Percentiles rank a stretch among this genome's conserved stretches.
These are phyloP conservation scores for Podosphaera xanthii DNA, from an alignment of 2,329 filamentous ascomycete genomes.

Conservation along the genomic window DNA sequence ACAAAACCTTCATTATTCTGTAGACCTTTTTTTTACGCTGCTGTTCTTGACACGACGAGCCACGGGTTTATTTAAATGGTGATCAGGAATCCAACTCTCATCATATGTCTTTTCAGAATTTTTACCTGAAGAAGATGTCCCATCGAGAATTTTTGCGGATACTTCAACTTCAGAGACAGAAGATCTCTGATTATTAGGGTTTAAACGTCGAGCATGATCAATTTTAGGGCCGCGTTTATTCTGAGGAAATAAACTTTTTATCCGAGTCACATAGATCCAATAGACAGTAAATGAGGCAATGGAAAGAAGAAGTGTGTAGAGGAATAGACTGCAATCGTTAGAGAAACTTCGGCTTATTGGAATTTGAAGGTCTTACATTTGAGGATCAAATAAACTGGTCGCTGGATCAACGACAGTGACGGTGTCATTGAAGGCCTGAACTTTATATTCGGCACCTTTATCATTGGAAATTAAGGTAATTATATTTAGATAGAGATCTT, in stretches of 20 bases:
- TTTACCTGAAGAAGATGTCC: constrained; percentile 36
- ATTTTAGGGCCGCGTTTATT: constrained; percentile 31
- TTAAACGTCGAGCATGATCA: constrained; percentile 29
- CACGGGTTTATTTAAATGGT: constrained; percentile 70
- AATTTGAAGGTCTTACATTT: constrained; percentile 43
- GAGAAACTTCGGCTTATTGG: neutral
- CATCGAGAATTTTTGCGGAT: constrained; percentile 24
- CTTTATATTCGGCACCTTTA: constrained; percentile 47
- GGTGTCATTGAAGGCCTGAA: constrained; percentile 59
- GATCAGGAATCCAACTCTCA: constrained; percentile 19
- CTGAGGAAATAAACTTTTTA: constrained; percentile 87
- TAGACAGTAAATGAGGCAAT: constrained; percentile 63
- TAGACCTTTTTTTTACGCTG: constrained; percentile 6
- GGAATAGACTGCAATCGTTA: constrained; percentile 52
- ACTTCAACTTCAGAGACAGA: constrained; percentile 46
- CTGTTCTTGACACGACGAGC: constrained; percentile 42
- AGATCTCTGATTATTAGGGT: constrained; percentile 17
- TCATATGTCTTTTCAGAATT: constrained; percentile 15
- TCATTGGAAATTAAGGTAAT: constrained; percentile 47
- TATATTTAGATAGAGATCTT: constrained; percentile 63
- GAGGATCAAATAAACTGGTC: constrained; percentile 78
- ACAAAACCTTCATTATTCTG: too few relatives aligned
- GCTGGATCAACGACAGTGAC: constrained; percentile 78
- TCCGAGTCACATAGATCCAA: constrained; percentile 97
- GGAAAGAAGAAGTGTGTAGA: constrained; percentile 73